Evolutionary conservation across 2,329 filamentous ascomycete genomes (phyloP), one percentile per base, ranked within the genome.

Genomic region (Zopfia rhizophila): DNA sequence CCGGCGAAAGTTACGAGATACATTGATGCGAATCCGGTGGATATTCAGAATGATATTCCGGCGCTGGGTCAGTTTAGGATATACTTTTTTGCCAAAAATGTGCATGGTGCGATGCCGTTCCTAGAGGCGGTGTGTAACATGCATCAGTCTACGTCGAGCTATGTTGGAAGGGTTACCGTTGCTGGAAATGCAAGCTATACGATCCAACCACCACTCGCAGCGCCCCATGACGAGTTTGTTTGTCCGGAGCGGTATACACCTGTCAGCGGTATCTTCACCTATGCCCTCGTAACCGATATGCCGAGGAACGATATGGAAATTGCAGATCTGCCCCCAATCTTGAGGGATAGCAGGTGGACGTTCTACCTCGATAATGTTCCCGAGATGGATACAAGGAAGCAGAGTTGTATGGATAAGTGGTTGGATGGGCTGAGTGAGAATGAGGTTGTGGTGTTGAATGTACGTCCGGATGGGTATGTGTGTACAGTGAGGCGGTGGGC

Each of bases 1-100:
- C 88, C 88, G 2, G 85, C 85, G 28, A 88, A 84, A 69, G 87
- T 87, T 13, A 88, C 86, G 0, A 81, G 89, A 19, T 91, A 87
- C 63, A 82, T 91, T 38, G 89, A 92, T 69, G 85, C 88, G 3
- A 92, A 91, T 59, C 88, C 88, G 0, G 83, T 92, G 29, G 86
- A 91, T 57, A 75, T 91, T 19, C 87, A 92, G 65, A 82, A 90
- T 5, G 89, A 91, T 61, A 89, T 91, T 31, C 89, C 89, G 1
- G 82, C 90, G 70, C 75, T 91, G 5, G 86, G 88, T 18, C 89
- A 92, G 62, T 92, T 91, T 75, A 82, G 87, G 36, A 81, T 91
- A 32, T 91, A 89, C 67, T 79, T 91, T 49, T 81, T 92, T 49
- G 81, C 84, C 50, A 83, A 82, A 61, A 79, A 89, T 58, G 76